Base-by-base conservation (phyloP, 768 basidiomycete species). In the Lentinula lateritia region DNA sequence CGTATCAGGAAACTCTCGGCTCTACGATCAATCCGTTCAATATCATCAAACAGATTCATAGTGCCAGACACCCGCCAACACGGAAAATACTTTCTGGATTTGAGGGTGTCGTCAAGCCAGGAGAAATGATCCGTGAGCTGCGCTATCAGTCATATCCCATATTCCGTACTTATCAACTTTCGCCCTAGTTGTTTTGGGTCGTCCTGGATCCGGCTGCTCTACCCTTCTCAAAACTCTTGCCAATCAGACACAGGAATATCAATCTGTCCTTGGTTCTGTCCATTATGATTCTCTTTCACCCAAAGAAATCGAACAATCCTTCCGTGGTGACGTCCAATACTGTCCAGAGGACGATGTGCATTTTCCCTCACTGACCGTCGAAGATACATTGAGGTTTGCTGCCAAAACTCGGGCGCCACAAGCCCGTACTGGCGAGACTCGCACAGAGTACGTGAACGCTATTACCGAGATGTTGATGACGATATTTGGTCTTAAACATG, bases 281-380 rank as follows among this genome's bases (percentile, higher is more conserved):
- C 75, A 78, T 52, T 97, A 95, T 68, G 90, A 91, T 68, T 86
- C 90, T 1, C 80, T 95, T 62, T 74, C 85, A 0, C 83, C 89
- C 1, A 73, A 82, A 1, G 80, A 92, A 60, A 80, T 95, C 58
- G 65, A 70, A 61, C 80, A 83, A 62, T 81, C 81, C 56, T 89
- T 85, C 70, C 87, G 88, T 2, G 94, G 93, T 15, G 92, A 92
- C 67, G 86, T 92, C 2, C 83, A 84, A 59, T 93, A 92, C 69
- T 88, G 83, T 62, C 89, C 90, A 0, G 92, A 92, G 75, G 92
- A 93, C 66, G 92, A 95, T 69, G 77, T 90, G 1, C 92, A 93
- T 69, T 90, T 94, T 66, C 89, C 93, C 5, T 90, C 89, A 9
- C 79, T 96, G 32, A 91, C 89, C 5, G 91, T 93, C 36, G 80